Conservation (phyloP, 805 yeast species). For the Schizosaccharomyces lindneri region DNA sequence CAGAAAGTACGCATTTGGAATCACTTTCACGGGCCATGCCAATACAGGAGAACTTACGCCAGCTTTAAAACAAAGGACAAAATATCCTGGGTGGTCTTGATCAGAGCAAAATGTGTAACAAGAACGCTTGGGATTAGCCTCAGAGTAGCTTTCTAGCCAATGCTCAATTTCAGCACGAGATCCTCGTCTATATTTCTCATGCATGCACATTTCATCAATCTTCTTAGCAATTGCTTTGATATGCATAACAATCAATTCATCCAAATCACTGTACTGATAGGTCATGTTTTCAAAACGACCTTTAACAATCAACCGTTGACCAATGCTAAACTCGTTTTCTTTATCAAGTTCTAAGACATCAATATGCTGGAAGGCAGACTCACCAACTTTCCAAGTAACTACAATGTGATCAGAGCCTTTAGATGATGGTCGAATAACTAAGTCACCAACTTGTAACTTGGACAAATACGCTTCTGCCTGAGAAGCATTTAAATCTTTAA, state of each 20-base stretch:
- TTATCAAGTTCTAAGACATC: slow-evolving; percentile 57
- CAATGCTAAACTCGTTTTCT: slow-evolving; percentile 36
- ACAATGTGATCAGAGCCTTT: slow-evolving; percentile 71
- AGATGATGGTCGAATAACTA: slow-evolving; percentile 85
- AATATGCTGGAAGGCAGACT: slow-evolving; percentile 71
- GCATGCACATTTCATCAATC: slow-evolving; percentile 59
- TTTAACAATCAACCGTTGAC: slow-evolving; percentile 29
- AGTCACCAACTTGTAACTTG: slow-evolving; percentile 68
- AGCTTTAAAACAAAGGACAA: slow-evolving; percentile 63
- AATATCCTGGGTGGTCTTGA: slow-evolving; percentile 84
- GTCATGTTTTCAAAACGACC: slow-evolving; percentile 19
- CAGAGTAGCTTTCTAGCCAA: slow-evolving; percentile 71
- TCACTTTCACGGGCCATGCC: slow-evolving; percentile 79
- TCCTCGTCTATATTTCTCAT: slow-evolving; percentile 75
- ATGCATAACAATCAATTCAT: slow-evolving; percentile 73
- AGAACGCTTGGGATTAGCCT: slow-evolving; percentile 73
- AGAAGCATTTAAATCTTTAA: slow-evolving; percentile 51
- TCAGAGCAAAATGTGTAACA: slow-evolving; percentile 80
- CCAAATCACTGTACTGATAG: slow-evolving; percentile 58
- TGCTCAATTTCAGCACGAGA: slow-evolving; percentile 54
- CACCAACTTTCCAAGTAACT: slow-evolving; percentile 89
- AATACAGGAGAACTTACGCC: slow-evolving; percentile 23
- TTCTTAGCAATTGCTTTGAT: slow-evolving; percentile 60
- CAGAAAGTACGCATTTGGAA: slow-evolving; percentile 52
- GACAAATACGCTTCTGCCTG: slow-evolving; percentile 91